Conservation (phyloP, 2,329 filamentous ascomycete species). For the Didymellaceae sp. region DNA sequence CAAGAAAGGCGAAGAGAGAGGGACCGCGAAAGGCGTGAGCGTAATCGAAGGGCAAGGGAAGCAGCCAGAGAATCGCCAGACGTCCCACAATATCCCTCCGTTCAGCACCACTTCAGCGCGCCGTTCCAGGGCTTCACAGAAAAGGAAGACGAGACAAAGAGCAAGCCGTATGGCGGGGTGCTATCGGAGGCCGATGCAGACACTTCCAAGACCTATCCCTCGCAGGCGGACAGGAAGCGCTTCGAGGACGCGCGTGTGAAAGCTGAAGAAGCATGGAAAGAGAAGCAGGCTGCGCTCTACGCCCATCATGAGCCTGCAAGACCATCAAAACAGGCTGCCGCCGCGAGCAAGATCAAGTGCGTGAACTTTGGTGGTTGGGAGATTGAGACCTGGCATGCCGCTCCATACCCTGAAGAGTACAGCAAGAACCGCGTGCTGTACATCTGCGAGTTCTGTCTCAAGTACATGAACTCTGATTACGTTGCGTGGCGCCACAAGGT, state of each 20-base stretch:
- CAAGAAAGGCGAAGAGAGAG: slow-evolving; percentile 43
- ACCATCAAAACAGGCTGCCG: slow-evolving; percentile 72
- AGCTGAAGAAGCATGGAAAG: slow-evolving; percentile 90
- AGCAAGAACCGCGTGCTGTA: slow-evolving; percentile 96
- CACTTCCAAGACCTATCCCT: slow-evolving; percentile 85
- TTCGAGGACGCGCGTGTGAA: slow-evolving; percentile 91
- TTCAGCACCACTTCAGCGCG: slow-evolving; percentile 70
- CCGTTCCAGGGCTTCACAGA: slow-evolving; percentile 90
- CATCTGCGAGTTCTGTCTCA: slow-evolving; percentile 98
- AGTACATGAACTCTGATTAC: slow-evolving; percentile 99
- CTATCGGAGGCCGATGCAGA: slow-evolving; percentile 88
- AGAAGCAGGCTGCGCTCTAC: slow-evolving; percentile 69
- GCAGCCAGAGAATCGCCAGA: slow-evolving; percentile 50
- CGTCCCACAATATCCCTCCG: slow-evolving; percentile 64
- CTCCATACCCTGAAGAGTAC: slow-evolving; percentile 97
- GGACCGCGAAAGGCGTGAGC: slow-evolving; percentile 50
- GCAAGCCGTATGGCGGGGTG: slow-evolving; percentile 95
- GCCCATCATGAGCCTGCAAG: slow-evolving; percentile 64
- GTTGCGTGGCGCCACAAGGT: slow-evolving; percentile 95
- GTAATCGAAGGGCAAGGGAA: slow-evolving; percentile 56
- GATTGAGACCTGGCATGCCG: slow-evolving; percentile 99
- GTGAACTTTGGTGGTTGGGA: slow-evolving; percentile 98
- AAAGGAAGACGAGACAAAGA: slow-evolving; percentile 87
- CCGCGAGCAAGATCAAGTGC: slow-evolving; percentile 95
- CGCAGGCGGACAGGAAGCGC: slow-evolving; percentile 77